Base-by-base conservation (phyloP, 768 basidiomycete species). In the Mycena leptocephala region DNA sequence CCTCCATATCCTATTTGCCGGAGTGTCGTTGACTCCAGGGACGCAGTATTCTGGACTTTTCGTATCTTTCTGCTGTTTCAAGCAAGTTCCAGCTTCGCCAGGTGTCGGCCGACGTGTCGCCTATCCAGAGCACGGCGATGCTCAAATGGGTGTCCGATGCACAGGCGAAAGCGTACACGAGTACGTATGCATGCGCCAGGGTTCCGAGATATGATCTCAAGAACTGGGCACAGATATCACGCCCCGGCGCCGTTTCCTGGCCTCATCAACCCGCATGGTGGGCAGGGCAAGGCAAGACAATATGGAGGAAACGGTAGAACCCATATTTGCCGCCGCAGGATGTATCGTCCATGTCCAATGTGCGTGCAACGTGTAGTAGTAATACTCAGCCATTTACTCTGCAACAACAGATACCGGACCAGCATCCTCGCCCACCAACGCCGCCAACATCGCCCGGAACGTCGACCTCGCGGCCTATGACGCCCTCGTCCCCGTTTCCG, bases 211-310 rank as follows among this genome's bases (percentile, higher is more conserved):
- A 48, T 18, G 24, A n/a, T 11, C 32, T 24, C 9, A n/a, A 18
- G 43, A 18, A 8, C 20, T 28, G 26, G 18, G 53, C 14, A 9
- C 70, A 91, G 91, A 83, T 43, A 78, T 84, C 3, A 85, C 83
- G 72, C 88, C 83, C n/a, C 75, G 85, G 64, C 85, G 88, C 62
- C 79, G 81, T 7, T 79, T 93, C 35, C 87, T 88, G 48, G 86
- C 92, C 76, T 93, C 62, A 82, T 93, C 26, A 93, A 93, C 76
- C 92, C 92, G 1, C 79, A 85, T 41, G 90, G 92, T 51, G 92
- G 92, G 9, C 77, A 93, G 90, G 93, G 93, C 14, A 89, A 87
- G 72, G 90, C 88, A 79, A 78, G 30, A 68, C 80, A 0, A 80
- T 88, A 0, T 93, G 86, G 61, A 72, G 3, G 83, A 82, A 33